Conservation (phyloP, 176 grass and related monocot species). For the Dactylis glomerata region DNA sequence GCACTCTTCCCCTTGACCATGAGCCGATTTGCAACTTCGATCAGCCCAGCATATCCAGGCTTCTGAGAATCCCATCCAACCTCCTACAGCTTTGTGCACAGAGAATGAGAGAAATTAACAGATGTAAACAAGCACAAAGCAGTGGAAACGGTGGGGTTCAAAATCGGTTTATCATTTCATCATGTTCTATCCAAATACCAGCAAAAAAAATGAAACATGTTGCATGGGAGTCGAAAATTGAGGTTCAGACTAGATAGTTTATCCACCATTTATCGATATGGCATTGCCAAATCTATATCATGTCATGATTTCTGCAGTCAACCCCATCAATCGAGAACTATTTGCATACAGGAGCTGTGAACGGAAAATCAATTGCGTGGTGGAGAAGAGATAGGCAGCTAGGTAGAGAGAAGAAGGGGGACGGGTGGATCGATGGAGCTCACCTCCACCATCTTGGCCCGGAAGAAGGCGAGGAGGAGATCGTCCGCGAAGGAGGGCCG, state of each 20-base stretch:
- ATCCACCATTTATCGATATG: background rate
- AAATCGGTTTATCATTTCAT: background rate
- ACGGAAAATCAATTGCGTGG: background rate
- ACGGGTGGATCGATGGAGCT: background rate
- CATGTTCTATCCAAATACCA: background rate
- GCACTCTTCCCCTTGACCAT: constrained; percentile 76
- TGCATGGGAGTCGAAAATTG: background rate
- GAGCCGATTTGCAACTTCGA: constrained; percentile 76
- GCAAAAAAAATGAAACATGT: too few relatives aligned
- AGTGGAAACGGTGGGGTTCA: background rate
- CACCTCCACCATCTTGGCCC: constrained; percentile 57
- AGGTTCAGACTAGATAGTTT: background rate
- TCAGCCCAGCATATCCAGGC: constrained; percentile 63
- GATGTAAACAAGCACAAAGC: background rate
- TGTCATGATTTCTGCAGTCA: background rate
- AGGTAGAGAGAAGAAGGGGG: background rate
- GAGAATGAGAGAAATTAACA: constrained; percentile 33
- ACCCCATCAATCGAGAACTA: background rate
- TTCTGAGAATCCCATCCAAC: constrained; percentile 89
- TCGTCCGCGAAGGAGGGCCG: constrained; percentile 35
- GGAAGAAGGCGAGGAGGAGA: constrained; percentile 39
- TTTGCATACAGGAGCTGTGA: background rate
- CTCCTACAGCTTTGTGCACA: constrained; percentile 74
- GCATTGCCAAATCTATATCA: background rate
- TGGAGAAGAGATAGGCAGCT: background rate